A percentile compares a stretch with the other conserved stretches of the same genome.
Conservation (phyloP, 345 rosid species). For the Brassica rapa region DNA sequence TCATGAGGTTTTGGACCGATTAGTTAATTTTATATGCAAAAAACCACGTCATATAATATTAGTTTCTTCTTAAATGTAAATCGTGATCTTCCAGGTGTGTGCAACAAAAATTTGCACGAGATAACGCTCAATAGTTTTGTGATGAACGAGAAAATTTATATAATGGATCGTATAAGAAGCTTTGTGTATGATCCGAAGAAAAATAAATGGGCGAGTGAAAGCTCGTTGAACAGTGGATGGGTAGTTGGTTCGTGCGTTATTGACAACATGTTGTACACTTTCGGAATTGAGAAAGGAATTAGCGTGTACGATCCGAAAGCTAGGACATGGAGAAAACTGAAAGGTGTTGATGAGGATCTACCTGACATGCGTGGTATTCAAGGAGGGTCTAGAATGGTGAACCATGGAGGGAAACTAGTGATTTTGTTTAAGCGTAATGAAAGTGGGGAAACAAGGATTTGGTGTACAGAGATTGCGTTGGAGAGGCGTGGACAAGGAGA, state of each 20-base stretch:
- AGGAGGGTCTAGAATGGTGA: conserved; percentile 33
- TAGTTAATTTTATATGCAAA: too few species aligned
- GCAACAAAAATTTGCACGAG: background rate
- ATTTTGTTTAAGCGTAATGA: conserved; percentile 57
- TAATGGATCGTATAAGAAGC: background rate
- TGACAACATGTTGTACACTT: conserved; percentile 60
- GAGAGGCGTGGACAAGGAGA: background rate
- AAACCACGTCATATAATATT: background rate
- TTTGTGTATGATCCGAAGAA: conserved; percentile 47
- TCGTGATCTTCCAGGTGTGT: background rate
- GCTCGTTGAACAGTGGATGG: conserved; percentile 51
- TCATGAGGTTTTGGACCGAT: background rate
- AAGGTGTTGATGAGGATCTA: conserved; percentile 49
- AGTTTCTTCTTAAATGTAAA: too few species aligned
- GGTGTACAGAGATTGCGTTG: background rate
- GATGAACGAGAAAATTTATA: conserved; percentile 8
- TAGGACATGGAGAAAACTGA: conserved; percentile 54
- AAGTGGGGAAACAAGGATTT: background rate
- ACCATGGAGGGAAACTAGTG: conserved; percentile 58
- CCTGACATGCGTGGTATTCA: conserved; percentile 54
- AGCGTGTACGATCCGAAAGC: conserved; percentile 52
- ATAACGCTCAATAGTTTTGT: background rate
- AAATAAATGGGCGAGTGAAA: conserved; percentile 48
- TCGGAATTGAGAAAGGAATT: conserved; percentile 57
- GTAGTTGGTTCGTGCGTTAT: conserved; percentile 67